Evolutionary conservation across 208 protist species (phyloP).

Genomic region (Acanthamoeba healyi): DNA sequence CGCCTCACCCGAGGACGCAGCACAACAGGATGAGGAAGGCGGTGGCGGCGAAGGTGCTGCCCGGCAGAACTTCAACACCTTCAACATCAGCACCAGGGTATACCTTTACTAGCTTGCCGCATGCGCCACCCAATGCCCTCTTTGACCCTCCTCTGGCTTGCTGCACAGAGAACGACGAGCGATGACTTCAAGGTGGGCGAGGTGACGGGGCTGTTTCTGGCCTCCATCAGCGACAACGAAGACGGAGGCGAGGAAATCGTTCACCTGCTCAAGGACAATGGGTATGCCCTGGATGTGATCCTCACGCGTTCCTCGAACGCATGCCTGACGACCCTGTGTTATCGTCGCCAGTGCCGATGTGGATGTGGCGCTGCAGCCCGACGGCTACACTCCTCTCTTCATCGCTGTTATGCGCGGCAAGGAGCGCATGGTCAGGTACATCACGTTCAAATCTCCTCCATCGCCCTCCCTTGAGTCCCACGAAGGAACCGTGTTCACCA

Average conservation of each 20-base stretch:
- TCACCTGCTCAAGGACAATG: constrained; percentile 10
- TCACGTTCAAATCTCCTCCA: too few relatives aligned
- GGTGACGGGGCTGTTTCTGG: constrained; percentile 49
- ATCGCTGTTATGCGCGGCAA: constrained; percentile 35
- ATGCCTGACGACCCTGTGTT: background rate
- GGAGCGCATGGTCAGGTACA: constrained; percentile 36
- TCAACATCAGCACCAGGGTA: constrained; percentile 42
- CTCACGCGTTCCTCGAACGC: background rate
- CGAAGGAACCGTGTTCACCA: too few relatives aligned
- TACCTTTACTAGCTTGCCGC: background rate
- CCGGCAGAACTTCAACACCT: background rate
- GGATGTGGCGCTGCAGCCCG: constrained; percentile 24
- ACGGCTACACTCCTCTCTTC: constrained; percentile 33
- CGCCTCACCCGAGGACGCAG: background rate
- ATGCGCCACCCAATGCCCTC: background rate
- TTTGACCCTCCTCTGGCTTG: too few relatives aligned
- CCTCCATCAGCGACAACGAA: constrained; percentile 53
- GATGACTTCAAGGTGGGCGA: constrained; percentile 15
- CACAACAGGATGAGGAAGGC: background rate
- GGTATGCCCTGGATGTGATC: background rate
- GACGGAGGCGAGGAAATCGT: constrained; percentile 61
- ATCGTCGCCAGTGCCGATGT: background rate
- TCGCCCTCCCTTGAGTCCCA: too few relatives aligned
- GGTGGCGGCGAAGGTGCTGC: background rate
- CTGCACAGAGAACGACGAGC: background rate